Percentiles rank a stretch among this genome's conserved stretches.
Conservation (phyloP, 805 yeast species). For the Spathaspora hagerdaliae region DNA sequence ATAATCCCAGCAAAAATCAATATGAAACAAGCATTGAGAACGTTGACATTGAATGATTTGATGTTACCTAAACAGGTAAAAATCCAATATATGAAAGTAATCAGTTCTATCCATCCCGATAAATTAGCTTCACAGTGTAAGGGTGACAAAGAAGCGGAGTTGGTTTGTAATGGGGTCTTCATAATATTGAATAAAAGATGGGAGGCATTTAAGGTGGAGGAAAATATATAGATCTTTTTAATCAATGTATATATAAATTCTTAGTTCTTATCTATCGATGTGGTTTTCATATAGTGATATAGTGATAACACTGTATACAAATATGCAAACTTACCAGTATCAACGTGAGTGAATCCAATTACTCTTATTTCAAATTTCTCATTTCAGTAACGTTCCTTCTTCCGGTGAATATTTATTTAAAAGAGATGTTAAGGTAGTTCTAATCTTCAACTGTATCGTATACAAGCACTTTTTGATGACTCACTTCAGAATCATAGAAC, state of each 20-base stretch:
- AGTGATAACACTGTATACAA: no score
- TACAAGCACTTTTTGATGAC: no score
- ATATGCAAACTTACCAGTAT: no score
- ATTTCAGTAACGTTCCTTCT: no score
- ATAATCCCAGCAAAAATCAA: slow-evolving; percentile 57
- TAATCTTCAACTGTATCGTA: no score
- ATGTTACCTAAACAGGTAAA: slow-evolving; percentile 90
- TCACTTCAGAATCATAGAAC: no score
- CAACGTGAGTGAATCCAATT: no score
- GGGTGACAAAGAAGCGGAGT: slow-evolving; percentile 62
- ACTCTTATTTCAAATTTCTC: no score
- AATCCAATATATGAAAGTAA: slow-evolving; percentile 76
- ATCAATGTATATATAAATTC: background rate
- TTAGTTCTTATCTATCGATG: no score
- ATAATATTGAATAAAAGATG: slow-evolving; percentile 82
- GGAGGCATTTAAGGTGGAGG: slow-evolving; percentile 71
- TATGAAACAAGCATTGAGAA: slow-evolving; percentile 30
- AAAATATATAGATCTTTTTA: slow-evolving; percentile 19
- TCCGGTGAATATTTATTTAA: no score
- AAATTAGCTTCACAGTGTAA: slow-evolving; percentile 49
- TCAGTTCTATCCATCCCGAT: slow-evolving; percentile 78
- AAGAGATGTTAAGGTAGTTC: no score
- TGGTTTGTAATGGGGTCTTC: slow-evolving; percentile 86
- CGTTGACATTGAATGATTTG: slow-evolving; percentile 43
- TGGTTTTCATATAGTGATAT: no score